phyloP scores from a whole-genome alignment of 208 protist genomes.

The Acanthamoeba castellanii region DNA sequence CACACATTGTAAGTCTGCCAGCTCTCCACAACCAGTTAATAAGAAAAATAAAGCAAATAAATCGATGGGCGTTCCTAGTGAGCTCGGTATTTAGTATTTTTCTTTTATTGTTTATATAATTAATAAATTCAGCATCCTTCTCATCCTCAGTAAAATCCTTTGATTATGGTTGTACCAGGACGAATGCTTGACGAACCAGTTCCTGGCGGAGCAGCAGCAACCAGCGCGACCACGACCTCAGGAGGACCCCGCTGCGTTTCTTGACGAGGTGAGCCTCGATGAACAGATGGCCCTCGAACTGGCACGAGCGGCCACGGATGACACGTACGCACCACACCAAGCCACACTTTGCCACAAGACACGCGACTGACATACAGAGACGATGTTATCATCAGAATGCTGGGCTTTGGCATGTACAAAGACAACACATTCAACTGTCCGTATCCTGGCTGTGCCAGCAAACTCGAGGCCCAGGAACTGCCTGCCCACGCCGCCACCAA shows the following conservation, averaged over 20 bases:
- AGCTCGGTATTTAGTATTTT: not conserved
- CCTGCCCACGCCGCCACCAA: constrained; percentile 28
- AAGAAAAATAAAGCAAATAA: not conserved
- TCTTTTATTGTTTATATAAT: not conserved
- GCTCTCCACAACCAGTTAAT: not conserved
- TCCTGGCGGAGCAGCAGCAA: constrained; percentile 10
- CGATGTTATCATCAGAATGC: not conserved
- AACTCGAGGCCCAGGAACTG: constrained; percentile 40
- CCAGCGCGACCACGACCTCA: not conserved
- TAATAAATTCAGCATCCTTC: not conserved
- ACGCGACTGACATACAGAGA: not conserved
- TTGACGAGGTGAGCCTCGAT: not conserved
- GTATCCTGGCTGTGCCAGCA: constrained; percentile 6
- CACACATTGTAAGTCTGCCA: constrained; percentile 8
- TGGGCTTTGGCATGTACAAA: not conserved
- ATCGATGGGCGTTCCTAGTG: too few relatives aligned
- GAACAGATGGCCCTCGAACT: constrained; percentile 38
- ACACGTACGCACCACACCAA: not conserved
- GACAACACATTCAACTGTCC: not conserved
- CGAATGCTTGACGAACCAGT: constrained; percentile 60
- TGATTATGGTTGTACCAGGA: not conserved
- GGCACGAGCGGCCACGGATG: not conserved
- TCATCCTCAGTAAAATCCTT: not conserved
- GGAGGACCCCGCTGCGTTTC: not conserved
- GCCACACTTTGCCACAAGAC: not conserved